phyloP scores from a whole-genome alignment of 2,329 filamentous ascomycete genomes.

The Fusarium fracticaudum region DNA sequence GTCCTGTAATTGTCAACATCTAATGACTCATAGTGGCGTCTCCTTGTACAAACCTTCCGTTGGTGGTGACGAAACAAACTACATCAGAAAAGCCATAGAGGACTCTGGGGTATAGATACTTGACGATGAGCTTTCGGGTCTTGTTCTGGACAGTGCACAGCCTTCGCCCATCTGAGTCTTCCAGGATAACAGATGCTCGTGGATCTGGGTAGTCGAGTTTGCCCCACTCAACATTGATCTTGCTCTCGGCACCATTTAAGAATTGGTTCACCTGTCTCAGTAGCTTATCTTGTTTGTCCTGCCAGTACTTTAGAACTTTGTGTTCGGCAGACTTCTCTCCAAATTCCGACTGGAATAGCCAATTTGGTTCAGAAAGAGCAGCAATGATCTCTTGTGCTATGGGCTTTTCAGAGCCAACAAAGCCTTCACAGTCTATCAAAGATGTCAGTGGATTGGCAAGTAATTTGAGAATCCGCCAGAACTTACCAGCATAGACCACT shows the following conservation, averaged over 20 bases:
- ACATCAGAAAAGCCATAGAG: slow-evolving; percentile 24
- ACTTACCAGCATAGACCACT: slow-evolving; percentile 13
- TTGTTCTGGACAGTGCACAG: background rate
- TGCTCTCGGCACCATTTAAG: background rate
- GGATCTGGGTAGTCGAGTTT: background rate
- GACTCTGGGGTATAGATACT: slow-evolving; percentile 14
- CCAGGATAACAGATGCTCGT: background rate
- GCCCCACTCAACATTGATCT: slow-evolving; percentile 7
- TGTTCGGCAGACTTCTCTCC: background rate
- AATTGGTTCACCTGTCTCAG: background rate
- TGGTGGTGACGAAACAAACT: slow-evolving; percentile 19
- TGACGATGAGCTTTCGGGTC: background rate
- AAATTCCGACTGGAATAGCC: background rate
- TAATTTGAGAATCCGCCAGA: rapidly evolving
- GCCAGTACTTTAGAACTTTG: rapidly evolving
- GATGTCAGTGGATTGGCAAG: rapidly evolving
- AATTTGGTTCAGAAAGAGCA: background rate
- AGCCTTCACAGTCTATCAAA: slow-evolving; percentile 11
- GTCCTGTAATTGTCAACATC: background rate
- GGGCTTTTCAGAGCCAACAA: background rate
- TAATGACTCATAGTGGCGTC: rapidly evolving
- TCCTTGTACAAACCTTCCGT: background rate
- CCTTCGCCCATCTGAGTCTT: background rate
- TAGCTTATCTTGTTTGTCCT: background rate
- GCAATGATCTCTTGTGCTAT: background rate